Conservation (phyloP, 1,284 basidiomycete species). For the Apiotrichum porosum region DNA sequence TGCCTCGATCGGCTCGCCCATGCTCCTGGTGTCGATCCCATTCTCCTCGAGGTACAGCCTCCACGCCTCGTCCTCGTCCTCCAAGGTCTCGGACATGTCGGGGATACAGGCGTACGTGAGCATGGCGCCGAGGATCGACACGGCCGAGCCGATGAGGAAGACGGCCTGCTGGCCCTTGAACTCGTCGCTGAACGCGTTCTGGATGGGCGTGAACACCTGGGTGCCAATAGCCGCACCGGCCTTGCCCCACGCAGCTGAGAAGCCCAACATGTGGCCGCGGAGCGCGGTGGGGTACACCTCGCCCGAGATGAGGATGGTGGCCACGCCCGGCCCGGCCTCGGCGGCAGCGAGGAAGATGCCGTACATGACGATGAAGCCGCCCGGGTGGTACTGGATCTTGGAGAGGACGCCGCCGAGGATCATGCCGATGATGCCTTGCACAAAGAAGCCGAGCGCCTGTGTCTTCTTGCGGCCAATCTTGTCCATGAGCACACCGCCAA, state of each 20-base stretch:
- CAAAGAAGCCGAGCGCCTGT: constrained; percentile 18
- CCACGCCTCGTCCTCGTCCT: constrained; percentile 25
- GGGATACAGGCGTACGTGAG: constrained; percentile 25
- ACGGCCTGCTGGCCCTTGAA: constrained; percentile 30
- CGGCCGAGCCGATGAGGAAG: constrained; percentile 28
- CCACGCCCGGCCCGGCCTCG: constrained; percentile 44
- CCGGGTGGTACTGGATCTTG: constrained; percentile 15
- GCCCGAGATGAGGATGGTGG: constrained; percentile 37
- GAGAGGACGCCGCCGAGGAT: constrained; percentile 17
- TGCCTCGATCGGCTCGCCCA: no score
- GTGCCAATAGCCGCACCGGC: constrained; percentile 55
- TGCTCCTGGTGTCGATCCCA: no score
- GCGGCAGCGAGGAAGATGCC: constrained; percentile 16
- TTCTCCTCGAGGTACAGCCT: neutral
- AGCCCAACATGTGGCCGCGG: constrained; percentile 63
- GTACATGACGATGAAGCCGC: constrained; percentile 17
- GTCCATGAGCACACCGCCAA: constrained; percentile 68
- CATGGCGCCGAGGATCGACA: constrained; percentile 25
- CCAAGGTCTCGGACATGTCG: constrained; percentile 15
- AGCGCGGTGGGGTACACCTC: constrained; percentile 62
- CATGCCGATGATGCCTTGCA: constrained; percentile 16
- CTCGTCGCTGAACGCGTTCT: constrained; percentile 16
- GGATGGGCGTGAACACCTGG: constrained; percentile 36
- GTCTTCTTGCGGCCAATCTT: constrained; percentile 61
- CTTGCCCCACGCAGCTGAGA: constrained; percentile 63